Conservation (phyloP, 2,329 filamentous ascomycete species). For the Leptographium lundbergii region DNA sequence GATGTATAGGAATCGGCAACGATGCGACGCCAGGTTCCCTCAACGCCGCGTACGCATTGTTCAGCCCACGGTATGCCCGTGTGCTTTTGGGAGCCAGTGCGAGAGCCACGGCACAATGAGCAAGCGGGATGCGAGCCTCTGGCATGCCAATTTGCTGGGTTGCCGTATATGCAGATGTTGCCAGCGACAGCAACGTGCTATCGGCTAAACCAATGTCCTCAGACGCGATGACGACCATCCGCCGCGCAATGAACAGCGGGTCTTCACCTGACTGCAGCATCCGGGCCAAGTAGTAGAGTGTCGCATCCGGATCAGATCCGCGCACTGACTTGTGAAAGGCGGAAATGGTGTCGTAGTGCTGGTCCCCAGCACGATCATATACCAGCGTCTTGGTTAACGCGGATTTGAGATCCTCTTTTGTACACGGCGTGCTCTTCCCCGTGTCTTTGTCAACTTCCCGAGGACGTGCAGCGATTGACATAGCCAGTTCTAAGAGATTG, state of each 20-base stretch:
- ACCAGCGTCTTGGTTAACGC: conserved; percentile 84
- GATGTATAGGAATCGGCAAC: conserved; percentile 71
- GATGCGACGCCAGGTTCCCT: conserved; percentile 72
- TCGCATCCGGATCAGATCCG: conserved; percentile 73
- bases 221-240: conserved; percentile 87
- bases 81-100: conserved; percentile 76
- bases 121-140: conserved; percentile 84
- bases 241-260: conserved; percentile 78
- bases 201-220: conserved; percentile 91
- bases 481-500: conserved; percentile 80
- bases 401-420: conserved; percentile 64
- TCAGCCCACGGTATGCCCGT: conserved; percentile 68
- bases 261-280: conserved; percentile 96
- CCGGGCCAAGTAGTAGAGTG: conserved; percentile 85
- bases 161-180: conserved; percentile 75
- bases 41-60: conserved; percentile 67
- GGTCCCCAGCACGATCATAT: conserved; percentile 88
- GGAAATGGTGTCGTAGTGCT: conserved; percentile 95
- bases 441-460: neutral
- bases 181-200: conserved; percentile 68
- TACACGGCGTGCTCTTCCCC: conserved; percentile 44
- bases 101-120: conserved; percentile 74
- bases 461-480: conserved; percentile 50
- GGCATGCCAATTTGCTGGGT: conserved; percentile 91
- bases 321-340: conserved; percentile 94